phyloP scores from a whole-genome alignment of 805 yeast genomes.

The Kodamaea hsintzibuensis region DNA sequence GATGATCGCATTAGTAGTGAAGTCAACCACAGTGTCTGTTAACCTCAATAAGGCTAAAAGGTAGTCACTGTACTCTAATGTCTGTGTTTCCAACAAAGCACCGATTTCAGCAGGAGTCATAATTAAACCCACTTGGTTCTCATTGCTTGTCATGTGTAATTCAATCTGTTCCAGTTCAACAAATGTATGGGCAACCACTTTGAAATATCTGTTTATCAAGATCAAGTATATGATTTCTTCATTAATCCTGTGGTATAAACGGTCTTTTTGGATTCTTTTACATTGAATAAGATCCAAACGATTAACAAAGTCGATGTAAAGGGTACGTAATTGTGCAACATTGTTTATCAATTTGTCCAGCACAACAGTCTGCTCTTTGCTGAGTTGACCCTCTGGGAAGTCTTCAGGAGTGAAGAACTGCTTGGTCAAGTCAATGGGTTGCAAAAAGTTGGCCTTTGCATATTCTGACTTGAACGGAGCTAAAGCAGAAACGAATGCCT shows the following conservation, averaged over 20 bases:
- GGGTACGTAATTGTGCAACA: not conserved
- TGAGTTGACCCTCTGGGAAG: not conserved
- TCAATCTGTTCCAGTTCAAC: not conserved
- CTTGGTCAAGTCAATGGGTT: conserved; percentile 12
- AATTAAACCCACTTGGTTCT: conserved; percentile 17
- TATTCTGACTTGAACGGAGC: conserved; percentile 15
- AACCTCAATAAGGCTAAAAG: conserved; percentile 22
- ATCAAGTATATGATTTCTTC: conserved; percentile 23
- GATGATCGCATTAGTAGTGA: conserved; percentile 25
- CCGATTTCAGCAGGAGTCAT: conserved; percentile 20
- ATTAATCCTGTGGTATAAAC: conserved; percentile 16
- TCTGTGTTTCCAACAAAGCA: conserved; percentile 10
- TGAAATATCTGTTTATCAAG: conserved; percentile 20
- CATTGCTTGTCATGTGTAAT: not conserved
- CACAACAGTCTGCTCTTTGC: not conserved
- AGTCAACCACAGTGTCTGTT: conserved; percentile 25
- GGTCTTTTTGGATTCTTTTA: conserved; percentile 19
- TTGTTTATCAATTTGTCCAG: conserved; percentile 6
- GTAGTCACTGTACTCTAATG: conserved; percentile 23
- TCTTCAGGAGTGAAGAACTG: conserved; percentile 1
- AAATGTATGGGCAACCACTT: conserved; percentile 13
- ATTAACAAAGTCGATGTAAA: not conserved
- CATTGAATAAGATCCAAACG: conserved; percentile 12
- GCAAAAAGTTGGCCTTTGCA: conserved; percentile 10
- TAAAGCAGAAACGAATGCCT: conserved; percentile 13